Conservation (phyloP, 768 basidiomycete species). For the Flagelloscypha sp. region DNA sequence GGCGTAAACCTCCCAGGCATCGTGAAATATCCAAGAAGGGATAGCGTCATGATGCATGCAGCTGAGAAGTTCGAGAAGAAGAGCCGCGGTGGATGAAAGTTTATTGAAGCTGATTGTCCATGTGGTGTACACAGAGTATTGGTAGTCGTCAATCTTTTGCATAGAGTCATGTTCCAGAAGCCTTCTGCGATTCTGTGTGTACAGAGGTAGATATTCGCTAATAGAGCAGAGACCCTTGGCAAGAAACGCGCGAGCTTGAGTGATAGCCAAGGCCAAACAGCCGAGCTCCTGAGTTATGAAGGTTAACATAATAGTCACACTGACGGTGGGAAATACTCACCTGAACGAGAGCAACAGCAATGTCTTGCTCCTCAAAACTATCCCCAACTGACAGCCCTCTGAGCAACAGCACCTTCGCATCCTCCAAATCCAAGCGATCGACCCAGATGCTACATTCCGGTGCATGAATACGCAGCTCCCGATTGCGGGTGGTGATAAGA, state of each 20-base stretch:
- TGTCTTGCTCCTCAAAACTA: neutral
- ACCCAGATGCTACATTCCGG: neutral
- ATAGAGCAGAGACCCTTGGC: too few species aligned
- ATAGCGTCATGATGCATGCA: slow-evolving; percentile 5
- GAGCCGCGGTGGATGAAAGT: neutral
- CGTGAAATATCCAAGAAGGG: too few species aligned
- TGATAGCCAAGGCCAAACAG: slow-evolving; percentile 5
- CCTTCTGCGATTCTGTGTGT: neutral
- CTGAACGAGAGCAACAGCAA: slow-evolving; percentile 4
- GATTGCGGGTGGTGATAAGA: slow-evolving; percentile 9
- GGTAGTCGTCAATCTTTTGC: slow-evolving; percentile 5
- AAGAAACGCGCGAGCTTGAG: slow-evolving; percentile 6
- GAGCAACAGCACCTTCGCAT: slow-evolving; percentile 6
- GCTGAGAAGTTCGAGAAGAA: slow-evolving; percentile 1
- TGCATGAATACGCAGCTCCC: slow-evolving; percentile 1
- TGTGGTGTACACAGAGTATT: slow-evolving; percentile 5
- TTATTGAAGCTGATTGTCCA: slow-evolving; percentile 7
- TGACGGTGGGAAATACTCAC: too few species aligned
- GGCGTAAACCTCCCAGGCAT: too few species aligned
- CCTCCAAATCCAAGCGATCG: neutral
- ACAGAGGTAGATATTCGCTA: slow-evolving; percentile 3
- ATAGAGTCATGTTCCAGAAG: slow-evolving; percentile 2
- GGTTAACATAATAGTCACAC: neutral
- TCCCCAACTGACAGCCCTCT: neutral
- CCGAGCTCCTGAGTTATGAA: slow-evolving; percentile 1